Evolutionary conservation across 1,284 basidiomycete species (phyloP).

Genomic region (Hemileia vastatrix): DNA sequence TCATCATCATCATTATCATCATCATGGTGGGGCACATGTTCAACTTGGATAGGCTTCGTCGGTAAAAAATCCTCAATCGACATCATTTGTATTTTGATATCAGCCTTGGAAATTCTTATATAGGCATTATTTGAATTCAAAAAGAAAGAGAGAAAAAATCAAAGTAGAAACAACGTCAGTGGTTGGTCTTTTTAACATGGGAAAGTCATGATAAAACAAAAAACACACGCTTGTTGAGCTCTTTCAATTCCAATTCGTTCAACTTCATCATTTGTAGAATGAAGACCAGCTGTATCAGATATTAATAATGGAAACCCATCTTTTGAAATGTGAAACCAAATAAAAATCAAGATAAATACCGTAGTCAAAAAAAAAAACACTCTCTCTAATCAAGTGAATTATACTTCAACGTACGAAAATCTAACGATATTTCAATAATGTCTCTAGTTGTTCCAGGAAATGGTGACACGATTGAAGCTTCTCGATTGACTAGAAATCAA

Average conservation of each 20-base stretch:
- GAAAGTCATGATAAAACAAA: neutral
- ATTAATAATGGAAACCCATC: conserved; percentile 64
- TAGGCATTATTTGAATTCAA: neutral
- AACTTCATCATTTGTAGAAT: conserved; percentile 60
- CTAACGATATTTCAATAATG: conserved; percentile 67
- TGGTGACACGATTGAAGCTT: conserved; percentile 76
- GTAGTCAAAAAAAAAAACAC: neutral
- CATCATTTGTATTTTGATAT: conserved; percentile 9
- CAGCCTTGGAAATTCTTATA: conserved; percentile 8
- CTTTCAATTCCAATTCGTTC: conserved; percentile 72
- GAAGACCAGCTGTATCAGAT: conserved; percentile 72
- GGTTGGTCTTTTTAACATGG: neutral
- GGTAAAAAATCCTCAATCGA: conserved; percentile 1
- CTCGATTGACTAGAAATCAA: conserved; percentile 56
- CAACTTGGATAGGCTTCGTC: conserved; percentile 1
- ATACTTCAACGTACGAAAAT: conserved; percentile 52
- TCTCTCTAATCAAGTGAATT: neutral
- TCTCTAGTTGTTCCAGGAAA: conserved; percentile 80
- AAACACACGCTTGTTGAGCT: conserved; percentile 56
- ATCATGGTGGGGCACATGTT: no score
- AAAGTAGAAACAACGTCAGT: neutral
- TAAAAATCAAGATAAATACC: neutral
- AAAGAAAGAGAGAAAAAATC: neutral
- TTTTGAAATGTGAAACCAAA: neutral
- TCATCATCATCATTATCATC: no score